These are phyloP conservation scores for Wallacemonas collosoma DNA, from an alignment of 208 protist genomes.

Conservation along the genomic window DNA sequence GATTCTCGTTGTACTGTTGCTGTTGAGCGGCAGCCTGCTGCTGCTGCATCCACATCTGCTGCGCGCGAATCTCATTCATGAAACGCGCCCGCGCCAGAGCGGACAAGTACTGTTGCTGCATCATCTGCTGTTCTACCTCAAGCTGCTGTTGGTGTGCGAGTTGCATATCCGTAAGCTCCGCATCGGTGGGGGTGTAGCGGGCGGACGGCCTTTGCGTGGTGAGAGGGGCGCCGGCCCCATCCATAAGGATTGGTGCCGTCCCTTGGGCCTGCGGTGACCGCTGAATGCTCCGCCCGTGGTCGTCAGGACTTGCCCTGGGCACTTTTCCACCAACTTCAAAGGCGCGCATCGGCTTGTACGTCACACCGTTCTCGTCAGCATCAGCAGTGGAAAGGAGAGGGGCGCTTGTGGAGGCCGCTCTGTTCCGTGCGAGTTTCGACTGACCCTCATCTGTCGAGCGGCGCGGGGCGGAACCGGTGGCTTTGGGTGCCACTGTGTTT, in stretches of 20 bases:
- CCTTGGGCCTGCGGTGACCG: not conserved
- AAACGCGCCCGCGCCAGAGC: constrained; percentile 5
- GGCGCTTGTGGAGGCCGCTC: not conserved
- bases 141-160: not conserved
- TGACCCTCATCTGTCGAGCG: not conserved
- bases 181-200: too few relatives aligned
- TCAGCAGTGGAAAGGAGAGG: not conserved
- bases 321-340: not conserved
- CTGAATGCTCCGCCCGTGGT: not conserved
- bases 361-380: constrained; percentile 9
- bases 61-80: constrained; percentile 1
- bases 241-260: constrained; percentile 1
- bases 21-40: not conserved
- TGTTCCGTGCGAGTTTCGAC: constrained; percentile 8
- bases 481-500: not conserved
- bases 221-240: not conserved
- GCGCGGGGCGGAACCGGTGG: not conserved
- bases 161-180: too few relatives aligned
- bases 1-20: constrained; percentile 7
- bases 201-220: too few relatives aligned
- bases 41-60: constrained; percentile 14
- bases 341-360: constrained; percentile 15
- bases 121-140: not conserved
- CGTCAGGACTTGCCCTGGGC: not conserved
- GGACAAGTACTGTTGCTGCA: constrained; percentile 13